Evolutionary conservation across 805 yeast species (phyloP).

Genomic region (Brettanomyces bruxellensis): DNA sequence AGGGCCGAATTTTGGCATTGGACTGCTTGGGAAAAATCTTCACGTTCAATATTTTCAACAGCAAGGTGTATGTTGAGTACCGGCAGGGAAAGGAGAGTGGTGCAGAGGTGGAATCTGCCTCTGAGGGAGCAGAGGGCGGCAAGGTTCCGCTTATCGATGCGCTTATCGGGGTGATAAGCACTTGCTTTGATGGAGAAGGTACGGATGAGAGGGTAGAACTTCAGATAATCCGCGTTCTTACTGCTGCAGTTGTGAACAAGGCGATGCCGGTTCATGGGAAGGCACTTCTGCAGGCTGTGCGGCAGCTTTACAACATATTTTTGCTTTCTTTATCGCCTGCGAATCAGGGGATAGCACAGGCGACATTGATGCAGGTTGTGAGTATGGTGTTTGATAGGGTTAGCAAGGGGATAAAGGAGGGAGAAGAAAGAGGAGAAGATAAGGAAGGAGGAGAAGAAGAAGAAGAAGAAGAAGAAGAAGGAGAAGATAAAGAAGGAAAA

Average conservation of each 20-base stretch:
- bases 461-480: neutral
- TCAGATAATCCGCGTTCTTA: conserved; percentile 86
- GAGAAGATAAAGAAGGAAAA: neutral
- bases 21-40: conserved; percentile 84
- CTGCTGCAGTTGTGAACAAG: conserved; percentile 79
- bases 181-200: conserved; percentile 85
- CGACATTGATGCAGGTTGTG: conserved; percentile 85
- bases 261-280: conserved; percentile 85
- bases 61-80: conserved; percentile 35
- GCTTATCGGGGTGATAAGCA: conserved; percentile 75
- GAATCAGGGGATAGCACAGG: conserved; percentile 93
- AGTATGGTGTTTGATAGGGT: conserved; percentile 70
- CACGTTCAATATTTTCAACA: conserved; percentile 72
- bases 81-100: conserved; percentile 26
- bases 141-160: conserved; percentile 62
- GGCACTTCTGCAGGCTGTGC: conserved; percentile 75
- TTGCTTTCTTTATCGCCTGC: conserved; percentile 71
- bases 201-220: conserved; percentile 84
- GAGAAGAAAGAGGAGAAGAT: neutral
- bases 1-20: conserved; percentile 62
- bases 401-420: neutral
- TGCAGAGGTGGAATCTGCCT: conserved; percentile 27
- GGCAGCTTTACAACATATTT: conserved; percentile 90
- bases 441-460: neutral
- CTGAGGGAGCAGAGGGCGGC: conserved; percentile 3